These are phyloP conservation scores for Candida ficus DNA, from an alignment of 805 yeast species.

Conservation along the genomic window DNA sequence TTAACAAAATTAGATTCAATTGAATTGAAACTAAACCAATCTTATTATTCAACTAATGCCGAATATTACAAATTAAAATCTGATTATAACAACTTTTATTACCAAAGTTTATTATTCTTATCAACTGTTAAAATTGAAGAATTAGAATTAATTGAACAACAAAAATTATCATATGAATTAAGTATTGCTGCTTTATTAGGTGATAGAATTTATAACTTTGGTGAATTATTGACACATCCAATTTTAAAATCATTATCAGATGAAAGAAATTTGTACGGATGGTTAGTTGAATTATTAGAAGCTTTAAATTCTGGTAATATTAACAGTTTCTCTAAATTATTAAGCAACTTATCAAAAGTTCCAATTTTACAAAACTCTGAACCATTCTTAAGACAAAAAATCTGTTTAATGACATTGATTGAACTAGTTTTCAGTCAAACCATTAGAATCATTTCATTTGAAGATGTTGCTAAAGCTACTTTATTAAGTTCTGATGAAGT, in stretches of 20 bases:
- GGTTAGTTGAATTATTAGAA: constrained; percentile 69
- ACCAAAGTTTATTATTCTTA: constrained; percentile 73
- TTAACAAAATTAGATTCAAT: constrained; percentile 53
- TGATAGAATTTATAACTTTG: constrained; percentile 89
- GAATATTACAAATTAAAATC: constrained; percentile 67
- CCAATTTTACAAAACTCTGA: constrained; percentile 56
- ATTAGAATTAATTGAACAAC: constrained; percentile 35
- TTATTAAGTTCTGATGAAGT: constrained; percentile 59
- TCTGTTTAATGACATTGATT: constrained; percentile 85
- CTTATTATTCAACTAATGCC: constrained; percentile 76
- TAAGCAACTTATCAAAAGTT: constrained; percentile 35
- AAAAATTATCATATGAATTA: constrained; percentile 64
- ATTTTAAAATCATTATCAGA: constrained; percentile 41
- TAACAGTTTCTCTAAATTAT: constrained; percentile 50
- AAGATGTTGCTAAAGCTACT: constrained; percentile 69
- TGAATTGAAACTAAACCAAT: constrained; percentile 68
- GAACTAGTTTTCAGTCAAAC: constrained; percentile 82
- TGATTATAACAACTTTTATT: constrained; percentile 79
- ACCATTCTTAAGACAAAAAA: constrained; percentile 77
- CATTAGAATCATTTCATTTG: constrained; percentile 66
- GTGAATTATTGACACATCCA: constrained; percentile 89
- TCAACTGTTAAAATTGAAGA: constrained; percentile 58
- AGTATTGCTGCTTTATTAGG: constrained; percentile 86
- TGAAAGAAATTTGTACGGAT: constrained; percentile 45
- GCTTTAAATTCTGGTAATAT: constrained; percentile 79